phyloP scores from a whole-genome alignment of 2,329 filamentous ascomycete species.

The Pseudocercospora macadamiae region DNA sequence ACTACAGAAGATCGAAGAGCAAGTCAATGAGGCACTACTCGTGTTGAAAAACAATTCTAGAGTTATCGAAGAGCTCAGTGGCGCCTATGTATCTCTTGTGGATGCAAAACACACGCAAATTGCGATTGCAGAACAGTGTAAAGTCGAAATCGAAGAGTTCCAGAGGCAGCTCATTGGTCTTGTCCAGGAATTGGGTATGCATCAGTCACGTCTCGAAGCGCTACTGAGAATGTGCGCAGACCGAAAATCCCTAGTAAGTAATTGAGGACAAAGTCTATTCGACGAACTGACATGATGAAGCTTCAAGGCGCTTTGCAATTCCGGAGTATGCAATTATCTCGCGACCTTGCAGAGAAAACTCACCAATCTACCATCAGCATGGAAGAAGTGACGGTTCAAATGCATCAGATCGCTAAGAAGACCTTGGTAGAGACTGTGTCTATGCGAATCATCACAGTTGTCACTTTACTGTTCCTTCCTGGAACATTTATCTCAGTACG shows the following conservation, averaged over 20 bases:
- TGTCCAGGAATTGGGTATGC: slow-evolving; percentile 9
- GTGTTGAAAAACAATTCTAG: slow-evolving; percentile 39
- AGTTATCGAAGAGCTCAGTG: slow-evolving; percentile 29
- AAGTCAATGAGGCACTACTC: slow-evolving; percentile 40
- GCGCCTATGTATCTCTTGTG: neutral
- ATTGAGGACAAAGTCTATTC: neutral
- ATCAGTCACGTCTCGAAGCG: slow-evolving; percentile 4
- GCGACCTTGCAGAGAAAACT: slow-evolving; percentile 7
- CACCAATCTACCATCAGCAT: slow-evolving; percentile 35
- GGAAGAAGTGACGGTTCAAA: slow-evolving; percentile 36
- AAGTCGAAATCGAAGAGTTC: neutral
- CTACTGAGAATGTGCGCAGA: slow-evolving; percentile 12
- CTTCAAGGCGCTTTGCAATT: slow-evolving; percentile 1
- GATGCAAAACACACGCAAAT: too few relatives aligned
- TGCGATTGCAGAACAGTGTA: neutral
- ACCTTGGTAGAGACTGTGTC: slow-evolving; percentile 46
- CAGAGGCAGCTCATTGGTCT: neutral
- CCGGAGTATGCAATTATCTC: neutral
- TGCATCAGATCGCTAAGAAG: slow-evolving; percentile 41
- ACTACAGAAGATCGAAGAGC: slow-evolving; percentile 43
- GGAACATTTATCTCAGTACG: slow-evolving; percentile 49
- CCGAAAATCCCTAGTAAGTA: slow-evolving; percentile 16
- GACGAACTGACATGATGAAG: neutral
- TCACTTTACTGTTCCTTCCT: slow-evolving; percentile 49
- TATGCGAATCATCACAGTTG: slow-evolving; percentile 48